Conservation (phyloP, 2,329 filamentous ascomycete genomes). For the Penicillium vulpinum region DNA sequence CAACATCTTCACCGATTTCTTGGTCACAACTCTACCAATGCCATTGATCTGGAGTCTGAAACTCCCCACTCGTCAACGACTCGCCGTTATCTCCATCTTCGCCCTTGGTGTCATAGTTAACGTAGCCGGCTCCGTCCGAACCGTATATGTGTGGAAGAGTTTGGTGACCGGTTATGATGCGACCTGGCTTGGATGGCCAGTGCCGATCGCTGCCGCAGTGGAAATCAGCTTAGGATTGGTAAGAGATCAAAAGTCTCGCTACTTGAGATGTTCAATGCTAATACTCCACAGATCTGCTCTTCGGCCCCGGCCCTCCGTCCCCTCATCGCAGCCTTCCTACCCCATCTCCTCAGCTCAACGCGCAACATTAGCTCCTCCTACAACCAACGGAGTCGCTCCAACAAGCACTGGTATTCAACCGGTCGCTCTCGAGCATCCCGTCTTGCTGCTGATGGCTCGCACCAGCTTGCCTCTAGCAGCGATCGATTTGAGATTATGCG, state of each 20-base stretch:
- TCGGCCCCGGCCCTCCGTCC: constrained; percentile 40
- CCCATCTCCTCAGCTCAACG: constrained; percentile 33
- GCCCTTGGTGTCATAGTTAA: constrained; percentile 39
- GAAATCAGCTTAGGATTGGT: constrained; percentile 41
- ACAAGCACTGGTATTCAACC: constrained; percentile 25
- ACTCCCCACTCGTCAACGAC: constrained; percentile 36
- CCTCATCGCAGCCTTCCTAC: constrained; percentile 34
- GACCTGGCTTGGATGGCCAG: constrained; percentile 39
- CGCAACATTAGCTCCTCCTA: constrained; percentile 22
- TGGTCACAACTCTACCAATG: constrained; percentile 41
- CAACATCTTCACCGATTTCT: constrained; percentile 41
- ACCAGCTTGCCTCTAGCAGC: constrained; percentile 18
- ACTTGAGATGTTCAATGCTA: not conserved
- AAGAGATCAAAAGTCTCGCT: constrained; percentile 7
- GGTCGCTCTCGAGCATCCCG: constrained; percentile 25
- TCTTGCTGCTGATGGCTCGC: constrained; percentile 6
- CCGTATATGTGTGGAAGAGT: constrained; percentile 37
- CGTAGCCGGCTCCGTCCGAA: constrained; percentile 36
- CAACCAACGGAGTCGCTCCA: constrained; percentile 18
- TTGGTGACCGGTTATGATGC: constrained; percentile 34
- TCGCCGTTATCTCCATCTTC: constrained; percentile 43
- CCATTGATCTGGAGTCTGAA: constrained; percentile 44
- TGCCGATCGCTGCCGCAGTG: constrained; percentile 32
- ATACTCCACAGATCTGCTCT: constrained; percentile 34
- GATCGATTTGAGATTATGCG: constrained; percentile 35